A percentile compares a stretch with the other conserved stretches of the same genome.
Conservation (phyloP, 1,284 basidiomycete species). For the Fomitopsis schrenkii region DNA sequence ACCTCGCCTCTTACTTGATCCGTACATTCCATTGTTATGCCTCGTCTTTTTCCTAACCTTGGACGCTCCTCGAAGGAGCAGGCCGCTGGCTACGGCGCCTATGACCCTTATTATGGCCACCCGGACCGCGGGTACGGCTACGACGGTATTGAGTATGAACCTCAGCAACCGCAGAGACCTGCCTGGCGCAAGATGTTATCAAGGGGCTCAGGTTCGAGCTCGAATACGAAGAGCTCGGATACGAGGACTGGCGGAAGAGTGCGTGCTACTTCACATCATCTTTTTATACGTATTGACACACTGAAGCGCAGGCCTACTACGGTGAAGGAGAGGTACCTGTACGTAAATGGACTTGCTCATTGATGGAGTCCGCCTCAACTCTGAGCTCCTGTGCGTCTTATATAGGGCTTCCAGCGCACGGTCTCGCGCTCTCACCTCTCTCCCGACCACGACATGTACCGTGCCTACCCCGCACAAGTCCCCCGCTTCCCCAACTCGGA, state of each 20-base stretch:
- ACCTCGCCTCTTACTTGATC: constrained; percentile 5
- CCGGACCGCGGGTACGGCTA: constrained; percentile 22
- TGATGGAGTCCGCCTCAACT: not conserved
- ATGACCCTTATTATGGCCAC: constrained; percentile 19
- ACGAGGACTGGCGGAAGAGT: constrained; percentile 17
- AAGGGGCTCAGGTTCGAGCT: constrained; percentile 11
- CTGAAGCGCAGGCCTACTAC: constrained; percentile 12
- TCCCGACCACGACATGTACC: constrained; percentile 3
- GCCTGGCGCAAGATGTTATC: constrained; percentile 24
- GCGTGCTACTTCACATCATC: constrained; percentile 4
- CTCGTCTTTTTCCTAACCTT: constrained; percentile 25
- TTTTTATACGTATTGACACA: not conserved
- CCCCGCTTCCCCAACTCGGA: constrained; percentile 5
- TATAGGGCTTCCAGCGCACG: constrained; percentile 8
- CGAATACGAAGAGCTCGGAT: not conserved
- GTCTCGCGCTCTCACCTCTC: constrained; percentile 8
- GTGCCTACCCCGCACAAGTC: constrained; percentile 2
- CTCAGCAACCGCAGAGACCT: constrained; percentile 12
- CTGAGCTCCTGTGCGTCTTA: not conserved
- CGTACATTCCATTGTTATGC: constrained; percentile 17
- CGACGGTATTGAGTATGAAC: constrained; percentile 17
- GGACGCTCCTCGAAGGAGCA: constrained; percentile 25
- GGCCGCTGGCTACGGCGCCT: constrained; percentile 17
- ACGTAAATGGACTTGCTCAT: not conserved
- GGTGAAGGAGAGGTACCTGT: constrained; percentile 21